Evolutionary conservation across 495 filamentous ascomycete genomes (phyloP).

Genomic region (Aspergillus conjunctus): DNA sequence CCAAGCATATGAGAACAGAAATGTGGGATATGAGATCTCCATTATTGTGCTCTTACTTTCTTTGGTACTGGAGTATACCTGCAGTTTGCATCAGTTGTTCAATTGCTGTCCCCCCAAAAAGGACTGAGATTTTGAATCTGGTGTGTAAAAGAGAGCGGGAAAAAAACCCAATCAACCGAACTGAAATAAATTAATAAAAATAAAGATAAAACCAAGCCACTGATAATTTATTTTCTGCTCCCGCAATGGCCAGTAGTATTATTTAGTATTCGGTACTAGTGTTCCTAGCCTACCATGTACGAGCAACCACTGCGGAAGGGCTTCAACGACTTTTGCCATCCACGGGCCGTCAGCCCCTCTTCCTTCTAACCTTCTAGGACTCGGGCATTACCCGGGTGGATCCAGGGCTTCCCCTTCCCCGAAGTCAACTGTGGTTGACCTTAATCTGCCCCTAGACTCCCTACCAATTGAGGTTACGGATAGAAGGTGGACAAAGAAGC

Average conservation of each 20-base stretch:
- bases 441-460: neutral
- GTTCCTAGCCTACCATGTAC: neutral
- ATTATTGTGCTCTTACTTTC: neutral
- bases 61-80: too few species aligned
- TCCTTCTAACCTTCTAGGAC: constrained; percentile 18
- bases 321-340: constrained; percentile 24
- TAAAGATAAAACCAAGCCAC: neutral
- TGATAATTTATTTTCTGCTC: constrained; percentile 23
- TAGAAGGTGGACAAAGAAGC: neutral
- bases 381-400: constrained; percentile 30
- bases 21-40: neutral
- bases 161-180: too few species aligned
- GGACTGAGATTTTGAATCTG: too few species aligned
- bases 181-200: neutral
- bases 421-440: constrained; percentile 17
- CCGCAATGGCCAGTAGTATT: constrained; percentile 14
- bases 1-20: neutral
- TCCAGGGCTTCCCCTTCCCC: constrained; percentile 20
- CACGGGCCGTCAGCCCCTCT: constrained; percentile 32
- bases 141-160: too few species aligned
- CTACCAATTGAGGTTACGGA: neutral
- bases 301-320: constrained; percentile 8
- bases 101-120: neutral
- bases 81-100: neutral
- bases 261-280: constrained; percentile 1